Percentiles rank a stretch among this genome's conserved stretches.
Evolutionary conservation across 2,329 filamentous ascomycete species (phyloP).

Genomic region (Pestalotiopsis sp.): DNA sequence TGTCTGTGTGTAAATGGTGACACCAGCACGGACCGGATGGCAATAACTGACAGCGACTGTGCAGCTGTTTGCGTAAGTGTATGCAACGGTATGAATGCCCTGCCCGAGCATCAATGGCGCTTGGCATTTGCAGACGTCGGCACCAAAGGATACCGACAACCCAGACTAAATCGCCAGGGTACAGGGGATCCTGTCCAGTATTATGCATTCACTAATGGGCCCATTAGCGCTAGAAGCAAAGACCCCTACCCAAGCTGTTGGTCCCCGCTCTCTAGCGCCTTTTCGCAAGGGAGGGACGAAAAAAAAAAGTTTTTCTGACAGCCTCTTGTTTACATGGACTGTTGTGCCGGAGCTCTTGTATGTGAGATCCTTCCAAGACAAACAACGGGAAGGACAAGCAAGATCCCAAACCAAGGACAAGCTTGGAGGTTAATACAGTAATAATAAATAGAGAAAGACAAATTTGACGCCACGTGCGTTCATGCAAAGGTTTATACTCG

Average conservation of each 20-base stretch:
- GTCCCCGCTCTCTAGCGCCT: neutral
- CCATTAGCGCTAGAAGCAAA: neutral
- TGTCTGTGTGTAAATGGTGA: neutral
- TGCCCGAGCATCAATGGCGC: neutral
- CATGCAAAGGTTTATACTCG: neutral
- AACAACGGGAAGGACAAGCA: neutral
- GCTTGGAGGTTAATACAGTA: neutral
- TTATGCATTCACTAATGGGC: neutral
- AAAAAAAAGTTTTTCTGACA: neutral
- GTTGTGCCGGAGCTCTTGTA: neutral
- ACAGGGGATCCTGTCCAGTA: neutral
- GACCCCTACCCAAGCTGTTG: neutral
- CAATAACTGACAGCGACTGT: neutral
- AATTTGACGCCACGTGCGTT: constrained; percentile 1
- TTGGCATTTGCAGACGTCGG: neutral
- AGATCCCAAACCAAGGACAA: neutral
- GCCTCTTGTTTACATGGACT: neutral
- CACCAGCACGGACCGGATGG: neutral
- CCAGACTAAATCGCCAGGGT: neutral
- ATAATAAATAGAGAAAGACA: neutral
- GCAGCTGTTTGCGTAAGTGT: neutral
- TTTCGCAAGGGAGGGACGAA: neutral
- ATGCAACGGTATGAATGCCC: neutral
- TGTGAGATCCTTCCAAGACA: neutral
- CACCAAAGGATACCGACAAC: neutral